Evolutionary conservation across 805 yeast genomes (phyloP), one percentile per base, ranked within the genome.

Genomic region (Saccharomyces kudriavzevii): DNA sequence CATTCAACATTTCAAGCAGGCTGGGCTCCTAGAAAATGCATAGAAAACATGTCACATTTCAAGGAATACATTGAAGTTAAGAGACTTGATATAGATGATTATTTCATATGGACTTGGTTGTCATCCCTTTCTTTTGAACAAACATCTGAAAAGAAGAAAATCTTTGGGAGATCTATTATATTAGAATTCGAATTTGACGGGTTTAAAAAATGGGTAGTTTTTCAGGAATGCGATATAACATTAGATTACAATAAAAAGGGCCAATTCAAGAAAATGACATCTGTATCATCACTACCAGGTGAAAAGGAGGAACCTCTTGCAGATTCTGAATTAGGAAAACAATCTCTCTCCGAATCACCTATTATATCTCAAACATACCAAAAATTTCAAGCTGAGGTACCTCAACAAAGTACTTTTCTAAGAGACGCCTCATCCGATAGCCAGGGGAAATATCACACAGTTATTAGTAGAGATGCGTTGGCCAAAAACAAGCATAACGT

Each of bases 21-120:
- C 14, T 75, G 78, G 77, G 70, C 73, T 4, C 58, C 60, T 25
- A 61, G 69, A 46, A 62, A 60, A 43, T 60, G 70, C 51, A 47
- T 64, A 35, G 50, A 63, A 40, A 58, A 64, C 48, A 54, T 52
- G 11, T 48, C 59, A 8, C 52, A 59, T 8, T 60, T 60, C 56
- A 58, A 69, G 46, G 67, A 60, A 58, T 66, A 54, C 63, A 77
- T 57, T 20, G 56, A 62, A 27, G 75, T 87, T 9, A 72, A 80
- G 8, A 78, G 87, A 55, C 84, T 87, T 1, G 77, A 87, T 5
- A 81, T 89, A 20, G 96, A 88, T 67, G 96, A 89, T 67, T 89
- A 86, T 67, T 89, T 84, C 63, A 87, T 89, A 28, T 89, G 96
- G 96, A 80, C 96, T 0, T 89, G 96, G 96, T 74, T 89, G 63